A percentile compares a stretch with the other conserved stretches of the same genome.
These are phyloP conservation scores for Blastocystis hominis DNA, from an alignment of 352 stramenopile species.

Conservation along the genomic window DNA sequence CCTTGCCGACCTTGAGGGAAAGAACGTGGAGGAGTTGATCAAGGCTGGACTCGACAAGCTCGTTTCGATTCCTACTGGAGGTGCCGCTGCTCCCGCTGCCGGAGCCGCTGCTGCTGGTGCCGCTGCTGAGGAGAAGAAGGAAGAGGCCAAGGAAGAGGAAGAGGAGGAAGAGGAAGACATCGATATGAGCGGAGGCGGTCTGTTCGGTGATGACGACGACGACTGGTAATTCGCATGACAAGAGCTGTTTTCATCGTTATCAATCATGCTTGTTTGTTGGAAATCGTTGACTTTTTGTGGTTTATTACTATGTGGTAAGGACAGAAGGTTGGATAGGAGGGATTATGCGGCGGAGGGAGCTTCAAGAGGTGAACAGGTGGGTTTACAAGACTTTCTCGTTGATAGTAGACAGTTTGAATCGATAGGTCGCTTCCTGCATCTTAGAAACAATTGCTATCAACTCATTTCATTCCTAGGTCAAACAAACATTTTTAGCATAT, in stretches of 20 bases:
- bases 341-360: not conserved
- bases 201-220: slow-evolving; percentile 60
- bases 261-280: slow-evolving; percentile 31
- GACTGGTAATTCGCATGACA: slow-evolving; percentile 60
- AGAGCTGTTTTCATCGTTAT: slow-evolving; percentile 21
- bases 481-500: not conserved
- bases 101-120: slow-evolving; percentile 61
- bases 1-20: slow-evolving; percentile 66
- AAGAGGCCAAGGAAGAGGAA: slow-evolving; percentile 61
- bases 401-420: no score
- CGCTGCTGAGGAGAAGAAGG: slow-evolving; percentile 58
- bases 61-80: slow-evolving; percentile 71
- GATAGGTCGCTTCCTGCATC: no score
- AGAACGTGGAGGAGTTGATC: slow-evolving; percentile 69
- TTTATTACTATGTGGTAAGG: not conserved
- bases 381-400: not conserved
- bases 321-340: not conserved
- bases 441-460: no score
- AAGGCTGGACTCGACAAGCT: slow-evolving; percentile 68
- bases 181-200: slow-evolving; percentile 63
- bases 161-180: slow-evolving; percentile 61
- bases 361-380: not conserved
- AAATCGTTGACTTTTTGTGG: not conserved
- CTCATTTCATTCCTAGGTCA: no score
- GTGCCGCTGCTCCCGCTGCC: slow-evolving; percentile 60